A percentile compares a stretch with the other conserved stretches of the same genome.
Evolutionary conservation across 1,284 basidiomycete species (phyloP).

Genomic region (Cryptococcus wingfieldii): DNA sequence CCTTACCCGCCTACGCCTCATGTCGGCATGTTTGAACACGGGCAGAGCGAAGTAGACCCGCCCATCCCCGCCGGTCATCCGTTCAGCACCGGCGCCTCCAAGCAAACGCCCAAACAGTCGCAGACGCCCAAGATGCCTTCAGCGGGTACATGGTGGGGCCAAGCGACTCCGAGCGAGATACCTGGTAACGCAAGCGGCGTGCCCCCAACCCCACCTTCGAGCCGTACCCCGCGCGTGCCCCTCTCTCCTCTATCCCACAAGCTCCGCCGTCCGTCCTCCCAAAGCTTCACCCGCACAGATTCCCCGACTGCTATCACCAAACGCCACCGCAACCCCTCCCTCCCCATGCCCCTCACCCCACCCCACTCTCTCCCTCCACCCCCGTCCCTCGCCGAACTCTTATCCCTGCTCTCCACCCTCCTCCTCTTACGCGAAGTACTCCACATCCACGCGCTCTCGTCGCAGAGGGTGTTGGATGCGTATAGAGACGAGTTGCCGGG

Average conservation of each 20-base stretch:
- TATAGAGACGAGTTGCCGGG: constrained; percentile 1
- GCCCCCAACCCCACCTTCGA: not conserved
- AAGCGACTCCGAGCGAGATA: not conserved
- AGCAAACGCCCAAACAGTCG: too few relatives aligned
- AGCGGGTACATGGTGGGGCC: not conserved
- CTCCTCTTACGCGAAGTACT: not conserved
- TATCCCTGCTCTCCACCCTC: not conserved
- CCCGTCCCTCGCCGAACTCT: not conserved
- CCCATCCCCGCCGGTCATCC: not conserved
- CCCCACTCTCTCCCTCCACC: not conserved
- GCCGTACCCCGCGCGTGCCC: not conserved
- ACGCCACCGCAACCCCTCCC: not conserved
- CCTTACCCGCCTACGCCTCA: not conserved
- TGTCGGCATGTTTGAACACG: not conserved
- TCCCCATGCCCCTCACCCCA: not conserved
- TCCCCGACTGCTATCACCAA: not conserved
- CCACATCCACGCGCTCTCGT: not conserved
- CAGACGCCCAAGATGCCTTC: not conserved
- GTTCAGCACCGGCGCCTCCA: not conserved
- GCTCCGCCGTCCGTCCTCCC: not conserved
- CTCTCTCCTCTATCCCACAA: not conserved
- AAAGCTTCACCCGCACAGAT: not conserved
- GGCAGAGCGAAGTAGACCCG: not conserved
- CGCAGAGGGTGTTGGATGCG: not conserved
- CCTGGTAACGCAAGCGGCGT: not conserved